phyloP scores from a whole-genome alignment of 192 early-diverging fungal genomes.

The Backusella australiensis region DNA sequence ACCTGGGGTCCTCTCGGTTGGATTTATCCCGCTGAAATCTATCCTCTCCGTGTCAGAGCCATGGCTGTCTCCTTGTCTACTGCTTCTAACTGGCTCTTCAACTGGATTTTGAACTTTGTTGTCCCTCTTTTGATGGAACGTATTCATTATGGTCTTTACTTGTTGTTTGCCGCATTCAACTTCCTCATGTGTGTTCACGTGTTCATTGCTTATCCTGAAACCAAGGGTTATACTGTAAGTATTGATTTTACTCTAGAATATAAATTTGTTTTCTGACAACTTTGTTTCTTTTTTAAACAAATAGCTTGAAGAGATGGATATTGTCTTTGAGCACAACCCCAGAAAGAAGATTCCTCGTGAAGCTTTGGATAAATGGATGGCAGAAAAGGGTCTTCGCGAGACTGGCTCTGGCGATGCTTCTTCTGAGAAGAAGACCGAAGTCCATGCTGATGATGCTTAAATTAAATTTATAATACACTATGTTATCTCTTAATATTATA shows the following conservation, averaged over 20 bases:
- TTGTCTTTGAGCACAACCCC: slow-evolving; percentile 26
- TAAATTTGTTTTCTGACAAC: neutral
- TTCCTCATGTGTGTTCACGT: slow-evolving; percentile 56
- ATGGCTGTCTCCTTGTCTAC: slow-evolving; percentile 85
- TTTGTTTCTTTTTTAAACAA: neutral
- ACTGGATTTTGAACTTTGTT: slow-evolving; percentile 73
- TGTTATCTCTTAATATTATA: neutral
- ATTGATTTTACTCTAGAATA: neutral
- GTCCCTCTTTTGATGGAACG: slow-evolving; percentile 70
- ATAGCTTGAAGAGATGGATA: slow-evolving; percentile 32
- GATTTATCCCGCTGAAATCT: slow-evolving; percentile 94
- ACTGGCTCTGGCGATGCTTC: neutral
- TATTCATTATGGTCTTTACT: slow-evolving; percentile 64
- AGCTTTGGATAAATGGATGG: slow-evolving; percentile 3
- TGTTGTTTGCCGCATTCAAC: slow-evolving; percentile 71
- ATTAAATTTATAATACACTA: neutral
- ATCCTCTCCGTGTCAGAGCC: slow-evolving; percentile 82
- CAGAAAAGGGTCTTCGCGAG: slow-evolving; percentile 17
- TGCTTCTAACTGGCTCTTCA: slow-evolving; percentile 91
- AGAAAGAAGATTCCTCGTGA: slow-evolving; percentile 22
- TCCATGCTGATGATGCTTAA: neutral
- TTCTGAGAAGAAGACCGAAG: slow-evolving; percentile 1
- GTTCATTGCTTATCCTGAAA: slow-evolving; percentile 78
- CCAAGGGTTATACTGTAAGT: slow-evolving; percentile 68
- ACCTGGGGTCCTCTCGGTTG: slow-evolving; percentile 93